Conservation (phyloP, 2,329 filamentous ascomycete genomes). For the Ophiostoma novo-ulmi region DNA sequence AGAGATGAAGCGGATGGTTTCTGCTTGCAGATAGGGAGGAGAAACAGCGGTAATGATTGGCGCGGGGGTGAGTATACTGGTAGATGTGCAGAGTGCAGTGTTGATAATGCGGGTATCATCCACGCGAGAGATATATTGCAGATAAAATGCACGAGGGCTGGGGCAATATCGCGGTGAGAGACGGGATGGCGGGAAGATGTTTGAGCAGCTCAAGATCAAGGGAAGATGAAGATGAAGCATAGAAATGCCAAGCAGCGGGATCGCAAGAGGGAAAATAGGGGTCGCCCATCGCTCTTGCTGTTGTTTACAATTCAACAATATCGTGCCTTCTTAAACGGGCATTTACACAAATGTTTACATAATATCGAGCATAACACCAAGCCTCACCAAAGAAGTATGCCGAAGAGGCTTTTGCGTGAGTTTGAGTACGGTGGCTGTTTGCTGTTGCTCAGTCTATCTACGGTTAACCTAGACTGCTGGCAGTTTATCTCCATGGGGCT, state of each 20-base stretch:
- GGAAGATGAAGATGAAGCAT: not conserved
- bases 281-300: not conserved
- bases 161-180: not conserved
- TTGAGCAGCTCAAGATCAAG: not conserved
- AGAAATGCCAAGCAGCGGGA: not conserved
- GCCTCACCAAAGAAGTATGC: not conserved
- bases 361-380: not conserved
- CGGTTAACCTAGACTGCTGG: not conserved
- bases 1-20: not conserved
- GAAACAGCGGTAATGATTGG: no score
- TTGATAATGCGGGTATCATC: not conserved
- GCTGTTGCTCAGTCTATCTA: not conserved
- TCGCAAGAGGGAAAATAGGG: not conserved
- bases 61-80: not conserved
- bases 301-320: not conserved
- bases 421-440: no score
- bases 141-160: not conserved
- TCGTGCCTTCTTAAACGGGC: not conserved
- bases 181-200: not conserved
- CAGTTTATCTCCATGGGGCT: slow-evolving; percentile 10
- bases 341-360: not conserved
- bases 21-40: no score
- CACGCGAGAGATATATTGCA: not conserved
- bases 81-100: not conserved
- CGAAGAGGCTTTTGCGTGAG: not conserved